Evolutionary conservation across 2,329 filamentous ascomycete genomes (phyloP), one percentile per base, ranked within the genome.

Genomic region (Alternaria hordeiaustralica): DNA sequence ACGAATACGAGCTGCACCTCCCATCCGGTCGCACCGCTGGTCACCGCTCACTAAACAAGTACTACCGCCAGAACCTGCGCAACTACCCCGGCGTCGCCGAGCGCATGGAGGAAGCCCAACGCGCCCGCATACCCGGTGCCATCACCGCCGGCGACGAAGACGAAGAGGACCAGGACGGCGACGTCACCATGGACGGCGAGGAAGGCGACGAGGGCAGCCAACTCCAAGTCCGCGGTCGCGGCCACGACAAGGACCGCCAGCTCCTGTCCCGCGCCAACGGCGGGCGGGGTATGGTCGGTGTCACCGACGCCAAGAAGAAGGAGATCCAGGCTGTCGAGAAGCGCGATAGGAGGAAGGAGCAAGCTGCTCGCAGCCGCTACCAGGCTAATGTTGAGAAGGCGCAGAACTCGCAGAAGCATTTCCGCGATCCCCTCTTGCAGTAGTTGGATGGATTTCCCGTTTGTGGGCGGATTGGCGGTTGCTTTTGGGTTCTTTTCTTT

Each of bases 1-100:
- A 96, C 72, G 96, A 99, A 47, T 94, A 93, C 74, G 96, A 98
- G 80, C 87, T 99, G 57, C 94, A 99, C 76, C 88, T 99, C 12
- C 96, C 96, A 2, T 93, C 92, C 5, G 96, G 96, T 57, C 91
- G 92, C 65, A 92, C 92, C 8, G 94, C 96, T 41, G 96, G 96
- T 43, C 96, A 99, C 79, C 89, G 96, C 51, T 96, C 93, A 8
- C 82, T 97, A 58, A 91, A 92, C 76, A 90, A 88, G 71, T 98
- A 98, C 82, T 99, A 90, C 83, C 90, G 93, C 63, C 96, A 99
- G 83, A 98, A 98, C 81, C 85, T 99, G 46, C 89, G 91, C 80
- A 92, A 89, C 79, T 91, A 97, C 78, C 94, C 94, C 2, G 90
- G 92, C 3, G 83, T 89, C 0, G 91, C 92, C 62, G 94, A 97